Base-by-base conservation (phyloP, 441 rosid species). In the Eutrema salsugineum region DNA sequence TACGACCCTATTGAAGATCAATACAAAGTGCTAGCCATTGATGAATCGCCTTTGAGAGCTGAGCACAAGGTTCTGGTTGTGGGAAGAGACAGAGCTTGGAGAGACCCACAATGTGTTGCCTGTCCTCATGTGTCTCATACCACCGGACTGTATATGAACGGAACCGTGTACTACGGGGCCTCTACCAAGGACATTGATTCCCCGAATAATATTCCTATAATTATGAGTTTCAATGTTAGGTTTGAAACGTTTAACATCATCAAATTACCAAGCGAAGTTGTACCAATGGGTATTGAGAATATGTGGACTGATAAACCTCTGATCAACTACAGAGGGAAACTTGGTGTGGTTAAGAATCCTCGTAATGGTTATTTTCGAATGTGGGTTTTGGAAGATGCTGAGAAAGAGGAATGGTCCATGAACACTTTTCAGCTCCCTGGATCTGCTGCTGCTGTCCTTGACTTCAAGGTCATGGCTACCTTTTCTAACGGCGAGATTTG, bases 261-360 rank as follows among this genome's bases (percentile, higher is more conserved):
- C 48, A 33, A 69, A 5, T 38, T 69, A 11, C 66, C 66, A 14
- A 60, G 22, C 46, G 15, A 11, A 61, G 2, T 61, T 42, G 0
- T 43, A 27, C 24, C 39, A 42, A 0, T 35, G 38, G 27, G 11
- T 56, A 33, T 14, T 56, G 5, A 9, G 48, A 5, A 35, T 56
- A 20, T 44, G 17, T 56, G 8, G 35, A n/a, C 46, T 6, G 22
- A 54, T 32, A 54, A 54, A 54, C 15, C 39, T 54, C 15, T 33
- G 27, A 70, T 70, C 14, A 59, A 59, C 58, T 58, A 58, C 10
- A 1, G 6, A 15, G 58, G 58, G 3, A 58, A 48, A 58, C 12
- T 69, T 48, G 32, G 49, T 24, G 73, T 58, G 58, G 66, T 47
- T 9, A 66, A 69, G 73, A 16, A 47, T 16, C 66, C 59, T 59